Evolutionary conservation across 2,329 filamentous ascomycete species (phyloP).

Genomic region (Penicillium griseofulvum): DNA sequence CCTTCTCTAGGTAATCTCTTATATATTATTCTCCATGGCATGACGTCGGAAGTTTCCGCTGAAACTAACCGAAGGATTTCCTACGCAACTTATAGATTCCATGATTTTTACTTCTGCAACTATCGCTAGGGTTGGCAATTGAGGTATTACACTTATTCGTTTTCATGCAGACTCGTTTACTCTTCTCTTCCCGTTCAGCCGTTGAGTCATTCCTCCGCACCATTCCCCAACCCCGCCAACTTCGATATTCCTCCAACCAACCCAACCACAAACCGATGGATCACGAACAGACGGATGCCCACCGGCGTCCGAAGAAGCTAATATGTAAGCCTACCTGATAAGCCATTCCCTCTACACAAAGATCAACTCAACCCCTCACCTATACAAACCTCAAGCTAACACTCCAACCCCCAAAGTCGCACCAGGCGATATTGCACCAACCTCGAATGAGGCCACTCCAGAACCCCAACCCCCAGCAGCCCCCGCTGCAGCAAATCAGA

Average conservation of each 20-base stretch:
- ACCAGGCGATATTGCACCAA: conserved; percentile 41
- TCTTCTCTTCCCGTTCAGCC: background rate
- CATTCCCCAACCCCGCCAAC: conserved; percentile 8
- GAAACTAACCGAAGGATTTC: background rate
- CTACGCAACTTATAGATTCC: background rate
- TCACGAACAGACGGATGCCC: conserved; percentile 11
- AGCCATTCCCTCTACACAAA: background rate
- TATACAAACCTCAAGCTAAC: conserved; percentile 12
- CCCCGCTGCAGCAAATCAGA: background rate
- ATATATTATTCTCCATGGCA: background rate
- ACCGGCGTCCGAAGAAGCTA: conserved; percentile 40
- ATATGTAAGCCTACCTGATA: conserved; percentile 33
- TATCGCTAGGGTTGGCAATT: too few relatives aligned
- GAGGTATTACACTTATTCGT: background rate
- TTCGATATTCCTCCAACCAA: conserved; percentile 3
- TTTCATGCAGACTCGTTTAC: background rate
- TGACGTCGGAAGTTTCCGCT: conserved; percentile 1
- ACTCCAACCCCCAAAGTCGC: conserved; percentile 32
- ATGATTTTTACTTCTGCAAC: background rate
- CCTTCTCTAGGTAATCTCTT: too few relatives aligned
- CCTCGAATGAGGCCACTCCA: conserved; percentile 17
- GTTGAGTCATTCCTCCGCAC: conserved; percentile 4
- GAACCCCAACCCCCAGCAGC: conserved; percentile 1
- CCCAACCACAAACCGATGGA: conserved; percentile 10
- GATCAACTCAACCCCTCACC: background rate